Base-by-base conservation (phyloP, 495 filamentous ascomycete species). In the Venustampulla echinocandica region DNA sequence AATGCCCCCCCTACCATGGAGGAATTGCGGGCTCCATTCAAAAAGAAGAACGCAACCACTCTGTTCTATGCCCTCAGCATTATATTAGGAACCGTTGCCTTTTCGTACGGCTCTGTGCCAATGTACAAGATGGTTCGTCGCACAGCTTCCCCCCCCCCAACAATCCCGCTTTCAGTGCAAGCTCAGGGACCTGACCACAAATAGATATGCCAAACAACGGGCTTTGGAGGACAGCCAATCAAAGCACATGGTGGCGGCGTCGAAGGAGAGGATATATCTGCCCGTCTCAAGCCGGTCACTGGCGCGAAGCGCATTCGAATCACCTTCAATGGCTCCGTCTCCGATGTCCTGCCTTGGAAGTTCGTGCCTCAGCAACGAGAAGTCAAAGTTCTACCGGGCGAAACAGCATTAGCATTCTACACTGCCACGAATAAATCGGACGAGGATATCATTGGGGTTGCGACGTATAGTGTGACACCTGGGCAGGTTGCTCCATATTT, bases 321-420 rank as follows among this genome's bases (percentile, higher is more conserved):
- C 43, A 96, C 93, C 32, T 99, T 99, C 76, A 87, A 84, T 56
- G 85, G 88, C 36, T 93, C 86, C 3, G 88, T 95, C 2, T 97
- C 92, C 0, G 90, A 96, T 61, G 79, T 95, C 10, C 74, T 99
- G 39, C 89, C 90, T 2, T 99, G 92, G 92, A 95, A 94, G 61
- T 99, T 99, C 63, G 80, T 78, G 2, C 92, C 92, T 1, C 93
- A 99, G 65, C 92, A 99, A 65, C 83, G 93, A 21, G 92, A 99
- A 67, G 92, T 99, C 36, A 81, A 87, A 14, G 89, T 99, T 0
- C 69, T 95, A 2, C 93, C 93, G 0, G 93, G 93, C 14, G 92
- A 99, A 69, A 99, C 93, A 2, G 93, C 93, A 15, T 73, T 99
- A 46, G 93, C 93, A 2, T 99, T 99, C 67, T 99, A 95, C 69